Percentiles rank a stretch among this genome's conserved stretches.
Evolutionary conservation across 1,139 yeast genomes (phyloP).

Genomic region (Komagataea norvegica): DNA sequence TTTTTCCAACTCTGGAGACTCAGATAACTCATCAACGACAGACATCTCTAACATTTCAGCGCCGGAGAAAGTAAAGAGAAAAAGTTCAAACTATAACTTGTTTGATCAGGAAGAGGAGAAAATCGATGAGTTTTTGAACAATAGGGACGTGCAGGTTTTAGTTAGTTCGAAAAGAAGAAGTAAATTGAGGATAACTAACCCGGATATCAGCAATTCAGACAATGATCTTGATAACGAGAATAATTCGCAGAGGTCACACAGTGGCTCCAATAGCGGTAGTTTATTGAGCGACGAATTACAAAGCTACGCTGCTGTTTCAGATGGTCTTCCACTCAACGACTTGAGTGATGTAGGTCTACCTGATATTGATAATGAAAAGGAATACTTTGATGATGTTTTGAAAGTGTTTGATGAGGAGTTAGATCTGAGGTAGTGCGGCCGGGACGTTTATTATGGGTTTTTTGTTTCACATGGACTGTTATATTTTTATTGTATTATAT

Average conservation of each 20-base stretch:
- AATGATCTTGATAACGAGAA: constrained; percentile 3
- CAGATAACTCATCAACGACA: constrained; percentile 1
- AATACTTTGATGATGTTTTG: constrained; percentile 19
- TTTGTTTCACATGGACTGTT: no score
- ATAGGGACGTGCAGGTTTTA: constrained; percentile 66
- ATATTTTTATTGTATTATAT: no score
- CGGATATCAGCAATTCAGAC: constrained; percentile 33
- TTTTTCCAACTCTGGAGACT: constrained; percentile 7
- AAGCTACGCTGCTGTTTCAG: not conserved
- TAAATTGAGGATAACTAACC: constrained; percentile 60
- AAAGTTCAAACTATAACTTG: not conserved
- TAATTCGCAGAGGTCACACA: no score
- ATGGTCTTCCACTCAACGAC: constrained; percentile 3
- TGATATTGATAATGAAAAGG: constrained; percentile 6
- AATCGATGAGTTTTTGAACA: constrained; percentile 38
- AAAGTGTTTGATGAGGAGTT: constrained; percentile 13
- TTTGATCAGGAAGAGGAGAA: constrained; percentile 28
- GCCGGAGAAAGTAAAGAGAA: constrained; percentile 1
- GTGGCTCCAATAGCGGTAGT: constrained; percentile 2
- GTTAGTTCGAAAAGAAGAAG: constrained; percentile 69
- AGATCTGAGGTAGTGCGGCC: no score
- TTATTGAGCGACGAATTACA: constrained; percentile 4
- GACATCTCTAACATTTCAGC: not conserved
- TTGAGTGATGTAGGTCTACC: constrained; percentile 3
- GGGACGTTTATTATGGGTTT: no score